phyloP scores from a whole-genome alignment of 179 eudicot species.

The Nepenthes alata region DNA sequence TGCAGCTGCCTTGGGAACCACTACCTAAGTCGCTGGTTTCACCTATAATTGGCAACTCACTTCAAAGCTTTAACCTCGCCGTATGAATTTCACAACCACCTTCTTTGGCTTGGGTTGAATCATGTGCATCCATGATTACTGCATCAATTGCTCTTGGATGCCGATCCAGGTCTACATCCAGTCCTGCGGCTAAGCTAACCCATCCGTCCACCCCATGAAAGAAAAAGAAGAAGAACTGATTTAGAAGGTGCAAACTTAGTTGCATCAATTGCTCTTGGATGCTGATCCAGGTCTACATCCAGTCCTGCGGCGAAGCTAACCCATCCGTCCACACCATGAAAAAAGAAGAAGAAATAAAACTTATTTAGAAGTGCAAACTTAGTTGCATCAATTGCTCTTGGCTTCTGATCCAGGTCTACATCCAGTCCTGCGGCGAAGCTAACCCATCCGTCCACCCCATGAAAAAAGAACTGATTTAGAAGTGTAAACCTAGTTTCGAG shows the following conservation, averaged over 20 bases:
- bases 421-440: too few species aligned
- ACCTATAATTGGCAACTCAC: slow-evolving; percentile 21
- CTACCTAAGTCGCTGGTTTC: slow-evolving; percentile 14
- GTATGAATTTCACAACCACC: background rate
- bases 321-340: too few species aligned
- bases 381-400: background rate
- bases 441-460: too few species aligned
- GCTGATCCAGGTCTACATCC: too few species aligned
- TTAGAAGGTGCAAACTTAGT: background rate
- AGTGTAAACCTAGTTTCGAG: background rate
- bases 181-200: slow-evolving; percentile 22
- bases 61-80: slow-evolving; percentile 17
- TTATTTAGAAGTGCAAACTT: background rate
- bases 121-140: slow-evolving; percentile 10
- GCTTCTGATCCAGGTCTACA: too few species aligned
- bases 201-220: too few species aligned
- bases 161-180: slow-evolving; percentile 3
- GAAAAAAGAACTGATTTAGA: background rate
- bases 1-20: slow-evolving; percentile 30
- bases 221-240: background rate
- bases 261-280: background rate
- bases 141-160: slow-evolving; percentile 11
- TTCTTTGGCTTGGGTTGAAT: too few species aligned
- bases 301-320: too few species aligned
- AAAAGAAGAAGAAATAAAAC: background rate